Conservation (phyloP, 129 eudicot species). For the Chrysanthemum seticuspe region DNA sequence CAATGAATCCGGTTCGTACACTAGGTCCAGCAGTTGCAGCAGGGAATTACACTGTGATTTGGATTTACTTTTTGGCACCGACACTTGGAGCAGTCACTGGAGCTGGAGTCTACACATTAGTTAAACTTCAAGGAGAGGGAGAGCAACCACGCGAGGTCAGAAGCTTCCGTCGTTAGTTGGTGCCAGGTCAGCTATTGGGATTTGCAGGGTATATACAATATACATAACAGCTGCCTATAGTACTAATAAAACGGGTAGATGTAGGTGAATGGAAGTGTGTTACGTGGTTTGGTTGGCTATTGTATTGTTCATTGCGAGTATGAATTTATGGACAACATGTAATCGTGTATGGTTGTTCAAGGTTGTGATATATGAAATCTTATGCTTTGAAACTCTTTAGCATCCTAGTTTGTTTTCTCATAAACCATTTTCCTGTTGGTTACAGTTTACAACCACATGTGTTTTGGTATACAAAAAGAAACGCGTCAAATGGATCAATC, state of each 20-base stretch:
- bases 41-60: constrained; percentile 71
- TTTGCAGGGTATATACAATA: neutral
- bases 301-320: constrained; percentile 1
- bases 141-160: constrained; percentile 50
- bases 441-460: no score
- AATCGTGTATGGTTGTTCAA: constrained; percentile 12
- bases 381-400: neutral
- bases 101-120: constrained; percentile 68
- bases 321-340: constrained; percentile 11
- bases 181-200: neutral
- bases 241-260: constrained; percentile 23
- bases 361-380: constrained; percentile 14
- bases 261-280: constrained; percentile 20
- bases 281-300: constrained; percentile 21
- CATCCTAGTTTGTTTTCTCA: neutral
- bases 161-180: constrained; percentile 70
- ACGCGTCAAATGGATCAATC: no score
- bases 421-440: no score
- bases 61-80: constrained; percentile 86
- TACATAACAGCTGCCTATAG: constrained; percentile 3
- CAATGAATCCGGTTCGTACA: constrained; percentile 90
- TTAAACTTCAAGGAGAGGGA: constrained; percentile 57
- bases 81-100: constrained; percentile 80
- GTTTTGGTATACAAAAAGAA: no score
- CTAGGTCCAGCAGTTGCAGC: constrained; percentile 91